Percentiles rank a stretch among this genome's conserved stretches.
Conservation (phyloP, 306 rosid genomes). For the Carpinus viminea region DNA sequence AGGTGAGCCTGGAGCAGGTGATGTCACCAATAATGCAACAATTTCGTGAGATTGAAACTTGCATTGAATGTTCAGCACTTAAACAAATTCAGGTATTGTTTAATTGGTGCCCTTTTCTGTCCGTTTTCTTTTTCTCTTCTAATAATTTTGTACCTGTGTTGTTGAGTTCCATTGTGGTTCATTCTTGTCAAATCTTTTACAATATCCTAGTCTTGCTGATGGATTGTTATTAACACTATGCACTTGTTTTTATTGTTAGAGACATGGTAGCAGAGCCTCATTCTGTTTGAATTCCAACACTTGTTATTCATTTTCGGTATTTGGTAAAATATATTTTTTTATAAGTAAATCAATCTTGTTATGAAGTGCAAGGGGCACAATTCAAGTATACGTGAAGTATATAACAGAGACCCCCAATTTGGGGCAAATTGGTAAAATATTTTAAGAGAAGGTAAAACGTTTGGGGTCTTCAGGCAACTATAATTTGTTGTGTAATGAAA, state of each 20-base stretch:
- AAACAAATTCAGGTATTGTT: slow-evolving; percentile 87
- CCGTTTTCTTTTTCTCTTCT: background rate
- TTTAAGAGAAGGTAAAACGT: background rate
- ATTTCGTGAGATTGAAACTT: slow-evolving; percentile 97
- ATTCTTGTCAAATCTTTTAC: background rate
- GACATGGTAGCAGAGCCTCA: background rate
- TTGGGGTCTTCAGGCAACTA: background rate
- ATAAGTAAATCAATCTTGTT: too few species aligned
- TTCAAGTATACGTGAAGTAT: too few species aligned
- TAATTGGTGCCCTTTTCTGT: background rate
- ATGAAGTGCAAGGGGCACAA: too few species aligned
- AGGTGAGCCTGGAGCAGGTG: slow-evolving; percentile 88
- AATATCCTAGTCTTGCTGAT: background rate
- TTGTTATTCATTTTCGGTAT: background rate
- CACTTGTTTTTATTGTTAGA: background rate
- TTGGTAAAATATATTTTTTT: background rate
- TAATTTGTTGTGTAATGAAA: background rate
- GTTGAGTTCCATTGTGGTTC: background rate
- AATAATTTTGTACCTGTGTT: background rate
- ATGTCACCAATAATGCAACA: slow-evolving; percentile 99
- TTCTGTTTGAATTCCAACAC: background rate
- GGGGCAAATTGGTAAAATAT: background rate
- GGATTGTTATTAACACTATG: background rate
- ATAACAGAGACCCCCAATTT: too few species aligned
- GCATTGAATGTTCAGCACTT: slow-evolving; percentile 91